Conservation (phyloP, 768 basidiomycete species). For the Boletellus ananiceps region DNA sequence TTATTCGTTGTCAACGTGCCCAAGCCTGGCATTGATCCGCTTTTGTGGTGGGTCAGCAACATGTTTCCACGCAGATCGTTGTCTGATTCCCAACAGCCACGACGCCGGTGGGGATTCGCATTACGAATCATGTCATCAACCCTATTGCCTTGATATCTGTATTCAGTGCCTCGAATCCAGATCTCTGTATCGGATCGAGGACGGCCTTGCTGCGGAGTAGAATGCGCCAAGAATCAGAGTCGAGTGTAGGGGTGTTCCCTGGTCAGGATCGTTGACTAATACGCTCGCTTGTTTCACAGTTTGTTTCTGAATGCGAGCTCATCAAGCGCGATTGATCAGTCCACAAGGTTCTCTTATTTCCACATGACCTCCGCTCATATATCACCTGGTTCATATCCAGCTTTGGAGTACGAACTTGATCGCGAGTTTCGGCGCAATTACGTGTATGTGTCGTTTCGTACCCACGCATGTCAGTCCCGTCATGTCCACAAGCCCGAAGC, state of each 20-base stretch:
- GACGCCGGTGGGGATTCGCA: conserved; percentile 41
- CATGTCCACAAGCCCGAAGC: conserved; percentile 5
- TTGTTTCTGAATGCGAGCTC: conserved; percentile 50
- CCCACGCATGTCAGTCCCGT: conserved; percentile 23
- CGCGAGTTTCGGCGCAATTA: conserved; percentile 30
- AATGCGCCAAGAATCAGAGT: conserved; percentile 41
- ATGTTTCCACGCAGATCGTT: conserved; percentile 9
- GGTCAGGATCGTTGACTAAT: conserved; percentile 45
- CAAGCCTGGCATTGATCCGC: conserved; percentile 30
- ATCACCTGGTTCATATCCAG: conserved; percentile 3
- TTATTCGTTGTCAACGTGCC: conserved; percentile 26
- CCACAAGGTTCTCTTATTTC: conserved; percentile 18
- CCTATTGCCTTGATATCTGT: conserved; percentile 47
- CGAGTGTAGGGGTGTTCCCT: conserved; percentile 28
- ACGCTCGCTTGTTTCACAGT: conserved; percentile 53
- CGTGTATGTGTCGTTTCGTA: conserved; percentile 32
- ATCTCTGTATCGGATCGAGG: conserved; percentile 51
- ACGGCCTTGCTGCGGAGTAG: conserved; percentile 43
- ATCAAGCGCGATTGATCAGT: conserved; percentile 46
- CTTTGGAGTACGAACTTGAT: conserved; percentile 29
- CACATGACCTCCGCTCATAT: conserved; percentile 20
- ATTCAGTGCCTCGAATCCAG: conserved; percentile 45
- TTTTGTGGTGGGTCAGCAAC: conserved; percentile 42
- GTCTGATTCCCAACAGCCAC: conserved; percentile 30
- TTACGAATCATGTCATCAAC: conserved; percentile 37